A percentile compares a stretch with the other conserved stretches of the same genome.
Conservation (phyloP, 495 filamentous ascomycete species). For the Lepraria neglecta region DNA sequence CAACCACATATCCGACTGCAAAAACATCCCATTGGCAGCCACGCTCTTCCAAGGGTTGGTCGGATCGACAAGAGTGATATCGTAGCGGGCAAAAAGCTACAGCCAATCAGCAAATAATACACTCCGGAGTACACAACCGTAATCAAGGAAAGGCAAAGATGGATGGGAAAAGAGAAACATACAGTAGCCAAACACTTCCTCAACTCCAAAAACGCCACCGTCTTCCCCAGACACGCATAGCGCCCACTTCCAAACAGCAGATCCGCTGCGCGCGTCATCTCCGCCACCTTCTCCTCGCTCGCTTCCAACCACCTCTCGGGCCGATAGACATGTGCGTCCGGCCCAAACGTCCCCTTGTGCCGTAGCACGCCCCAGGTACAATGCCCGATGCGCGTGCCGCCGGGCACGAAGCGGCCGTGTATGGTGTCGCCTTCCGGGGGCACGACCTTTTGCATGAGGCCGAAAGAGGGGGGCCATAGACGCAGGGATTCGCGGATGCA, state of each 20-base stretch:
- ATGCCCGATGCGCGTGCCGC: conserved; percentile 45
- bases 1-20: conserved; percentile 1
- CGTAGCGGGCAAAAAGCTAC: conserved; percentile 14
- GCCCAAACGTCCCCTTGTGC: conserved; percentile 51
- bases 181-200: conserved; percentile 5
- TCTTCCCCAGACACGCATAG: conserved; percentile 42
- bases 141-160: not conserved
- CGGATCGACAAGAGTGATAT: conserved; percentile 10
- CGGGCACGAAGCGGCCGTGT: conserved; percentile 45
- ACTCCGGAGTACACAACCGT: not conserved
- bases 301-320: conserved; percentile 59
- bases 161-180: not conserved
- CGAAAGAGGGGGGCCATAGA: conserved; percentile 49
- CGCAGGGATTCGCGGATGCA: conserved; percentile 52
- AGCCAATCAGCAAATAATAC: not conserved
- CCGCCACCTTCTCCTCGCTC: conserved; percentile 22
- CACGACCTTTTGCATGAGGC: conserved; percentile 40
- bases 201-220: conserved; percentile 35
- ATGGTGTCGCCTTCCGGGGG: conserved; percentile 47
- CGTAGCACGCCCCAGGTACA: conserved; percentile 45
- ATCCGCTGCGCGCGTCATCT: conserved; percentile 27
- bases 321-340: conserved; percentile 53
- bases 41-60: conserved; percentile 8
- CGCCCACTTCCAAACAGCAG: conserved; percentile 41
- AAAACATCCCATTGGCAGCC: not conserved